Percentiles rank a stretch among this genome's conserved stretches.
Evolutionary conservation across 768 basidiomycete genomes (phyloP).

Genomic region (Epithele typhae): DNA sequence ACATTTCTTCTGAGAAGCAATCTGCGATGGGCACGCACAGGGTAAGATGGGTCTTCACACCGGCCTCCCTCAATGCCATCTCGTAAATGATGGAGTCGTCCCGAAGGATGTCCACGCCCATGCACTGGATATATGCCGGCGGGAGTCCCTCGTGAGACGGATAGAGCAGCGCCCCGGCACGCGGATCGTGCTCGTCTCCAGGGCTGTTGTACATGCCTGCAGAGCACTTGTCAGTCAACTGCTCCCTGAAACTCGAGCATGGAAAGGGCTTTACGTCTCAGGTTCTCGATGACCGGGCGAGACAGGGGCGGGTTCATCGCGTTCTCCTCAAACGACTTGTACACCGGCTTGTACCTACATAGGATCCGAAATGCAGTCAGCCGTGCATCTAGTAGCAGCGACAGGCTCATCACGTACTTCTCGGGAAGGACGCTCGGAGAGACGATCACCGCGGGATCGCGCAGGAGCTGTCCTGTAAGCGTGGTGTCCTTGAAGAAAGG

Average conservation of each 20-base stretch:
- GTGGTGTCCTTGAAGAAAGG: constrained; percentile 16
- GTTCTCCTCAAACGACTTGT: too few relatives aligned
- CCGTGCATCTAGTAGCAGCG: too few relatives aligned
- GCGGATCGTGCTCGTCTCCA: constrained; percentile 5
- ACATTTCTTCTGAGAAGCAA: background rate
- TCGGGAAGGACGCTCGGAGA: constrained; percentile 16
- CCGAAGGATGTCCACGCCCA: constrained; percentile 22
- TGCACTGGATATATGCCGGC: constrained; percentile 21
- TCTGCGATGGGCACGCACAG: constrained; percentile 16
- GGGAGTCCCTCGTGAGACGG: constrained; percentile 20
- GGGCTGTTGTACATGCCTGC: constrained; percentile 2
- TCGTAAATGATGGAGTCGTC: constrained; percentile 28
- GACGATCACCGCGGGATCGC: constrained; percentile 17
- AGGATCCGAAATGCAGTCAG: too few relatives aligned
- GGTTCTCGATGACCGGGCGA: too few relatives aligned
- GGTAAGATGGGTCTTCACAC: constrained; percentile 19
- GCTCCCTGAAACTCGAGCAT: too few relatives aligned
- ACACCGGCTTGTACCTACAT: too few relatives aligned
- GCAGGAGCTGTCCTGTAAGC: constrained; percentile 24
- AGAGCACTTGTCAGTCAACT: too few relatives aligned
- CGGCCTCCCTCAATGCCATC: constrained; percentile 17
- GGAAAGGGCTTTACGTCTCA: too few relatives aligned
- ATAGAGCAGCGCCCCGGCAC: constrained; percentile 18
- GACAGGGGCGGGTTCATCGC: too few relatives aligned
- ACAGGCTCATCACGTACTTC: constrained; percentile 20